A percentile compares a stretch with the other conserved stretches of the same genome.
Conservation (phyloP, 768 basidiomycete species). For the Boletus tomentosulus region DNA sequence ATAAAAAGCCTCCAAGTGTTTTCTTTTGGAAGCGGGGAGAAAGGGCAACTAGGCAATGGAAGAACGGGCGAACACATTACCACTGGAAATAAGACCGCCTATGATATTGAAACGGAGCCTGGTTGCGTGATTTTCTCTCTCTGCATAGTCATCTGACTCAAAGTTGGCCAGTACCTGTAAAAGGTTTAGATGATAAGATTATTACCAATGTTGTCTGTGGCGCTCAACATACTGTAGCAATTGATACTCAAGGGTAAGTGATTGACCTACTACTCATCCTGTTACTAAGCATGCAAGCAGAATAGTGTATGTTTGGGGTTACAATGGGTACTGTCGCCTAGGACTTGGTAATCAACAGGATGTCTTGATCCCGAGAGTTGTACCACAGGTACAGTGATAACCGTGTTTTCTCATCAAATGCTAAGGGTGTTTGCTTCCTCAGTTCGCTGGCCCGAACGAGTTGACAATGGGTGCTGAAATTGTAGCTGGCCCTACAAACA, state of each 20-base stretch:
- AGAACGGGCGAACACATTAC: conserved; percentile 89
- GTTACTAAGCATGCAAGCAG: conserved; percentile 34
- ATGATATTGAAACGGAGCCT: conserved; percentile 70
- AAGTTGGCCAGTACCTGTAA: conserved; percentile 56
- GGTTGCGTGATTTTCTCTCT: conserved; percentile 38
- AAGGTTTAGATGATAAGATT: conserved; percentile 69
- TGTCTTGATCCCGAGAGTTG: conserved; percentile 70
- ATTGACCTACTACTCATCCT: neutral
- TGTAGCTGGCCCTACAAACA: conserved; percentile 77
- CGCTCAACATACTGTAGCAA: conserved; percentile 79
- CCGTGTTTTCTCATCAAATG: neutral
- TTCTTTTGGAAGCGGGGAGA: conserved; percentile 86
- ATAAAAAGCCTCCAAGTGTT: conserved; percentile 52
- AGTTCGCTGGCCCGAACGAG: conserved; percentile 75
- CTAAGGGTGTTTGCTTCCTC: neutral
- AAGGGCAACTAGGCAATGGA: conserved; percentile 91
- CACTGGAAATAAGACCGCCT: conserved; percentile 79
- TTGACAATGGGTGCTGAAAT: conserved; percentile 58
- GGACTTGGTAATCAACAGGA: conserved; percentile 87
- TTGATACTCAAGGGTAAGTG: conserved; percentile 70
- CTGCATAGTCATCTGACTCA: conserved; percentile 3
- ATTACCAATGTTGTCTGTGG: conserved; percentile 84
- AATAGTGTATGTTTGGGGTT: conserved; percentile 81
- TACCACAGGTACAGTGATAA: conserved; percentile 59
- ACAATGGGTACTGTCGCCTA: conserved; percentile 86